Percentiles rank a stretch among this genome's conserved stretches.
Evolutionary conservation across 139 green algal species (phyloP).

Genomic region (Parachlorella kessleri): DNA sequence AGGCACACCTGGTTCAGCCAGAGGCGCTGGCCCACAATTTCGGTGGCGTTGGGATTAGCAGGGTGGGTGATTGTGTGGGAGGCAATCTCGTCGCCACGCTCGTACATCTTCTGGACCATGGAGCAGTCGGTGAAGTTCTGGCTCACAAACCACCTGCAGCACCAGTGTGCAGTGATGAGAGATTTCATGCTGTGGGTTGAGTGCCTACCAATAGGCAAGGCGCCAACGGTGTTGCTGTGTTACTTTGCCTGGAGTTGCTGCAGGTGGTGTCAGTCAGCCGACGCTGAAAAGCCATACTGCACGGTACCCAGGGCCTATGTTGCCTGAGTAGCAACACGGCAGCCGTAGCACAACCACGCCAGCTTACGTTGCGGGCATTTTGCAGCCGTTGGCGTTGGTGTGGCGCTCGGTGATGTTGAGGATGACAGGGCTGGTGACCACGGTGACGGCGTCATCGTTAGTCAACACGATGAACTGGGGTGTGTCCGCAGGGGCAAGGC

Average conservation of each 20-base stretch:
- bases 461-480: conserved; percentile 4
- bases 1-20: neutral
- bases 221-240: too few species aligned
- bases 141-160: neutral
- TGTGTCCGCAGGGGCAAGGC: neutral
- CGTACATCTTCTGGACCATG: neutral
- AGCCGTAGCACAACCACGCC: too few species aligned
- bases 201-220: too few species aligned
- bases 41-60: neutral
- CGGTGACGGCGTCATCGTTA: neutral
- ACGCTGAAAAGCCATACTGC: too few species aligned
- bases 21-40: neutral
- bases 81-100: neutral
- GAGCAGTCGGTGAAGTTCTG: neutral
- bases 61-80: neutral
- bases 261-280: too few species aligned
- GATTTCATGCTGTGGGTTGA: too few species aligned
- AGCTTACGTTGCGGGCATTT: conserved; percentile 2
- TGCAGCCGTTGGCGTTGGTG: neutral
- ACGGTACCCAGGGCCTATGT: too few species aligned
- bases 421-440: neutral
- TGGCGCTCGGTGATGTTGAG: conserved; percentile 8
- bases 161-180: too few species aligned
- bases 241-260: too few species aligned
- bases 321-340: too few species aligned